Evolutionary conservation across 306 rosid species (phyloP).

Genomic region (Glycine latifolia): DNA sequence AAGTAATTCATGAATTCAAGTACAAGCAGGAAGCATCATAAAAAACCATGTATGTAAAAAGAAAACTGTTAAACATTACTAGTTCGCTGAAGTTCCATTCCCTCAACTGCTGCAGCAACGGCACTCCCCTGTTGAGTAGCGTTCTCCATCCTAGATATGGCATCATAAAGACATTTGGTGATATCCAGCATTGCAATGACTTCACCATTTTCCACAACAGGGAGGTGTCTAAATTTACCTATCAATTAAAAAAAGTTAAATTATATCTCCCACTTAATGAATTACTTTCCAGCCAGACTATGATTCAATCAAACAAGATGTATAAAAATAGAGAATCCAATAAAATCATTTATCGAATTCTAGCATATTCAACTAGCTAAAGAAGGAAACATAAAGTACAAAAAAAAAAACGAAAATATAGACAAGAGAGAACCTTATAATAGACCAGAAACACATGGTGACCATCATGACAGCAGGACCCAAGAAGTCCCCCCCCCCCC

Average conservation of each 20-base stretch:
- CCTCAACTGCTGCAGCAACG: slow-evolving; percentile 95
- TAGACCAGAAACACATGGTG: not conserved
- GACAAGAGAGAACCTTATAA: not conserved
- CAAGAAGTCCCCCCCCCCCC: not conserved
- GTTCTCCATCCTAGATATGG: slow-evolving; percentile 95
- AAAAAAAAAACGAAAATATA: not conserved
- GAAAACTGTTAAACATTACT: slow-evolving; percentile 51
- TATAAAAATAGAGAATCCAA: slow-evolving; percentile 1
- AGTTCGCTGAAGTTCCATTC: slow-evolving; percentile 82
- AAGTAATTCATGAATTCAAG: too few relatives aligned
- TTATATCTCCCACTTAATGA: slow-evolving; percentile 24
- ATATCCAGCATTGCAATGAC: slow-evolving; percentile 95
- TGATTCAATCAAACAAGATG: slow-evolving; percentile 25
- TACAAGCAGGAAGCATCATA: too few relatives aligned
- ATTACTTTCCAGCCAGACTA: slow-evolving; percentile 21
- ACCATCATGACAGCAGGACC: not conserved
- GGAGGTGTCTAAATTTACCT: slow-evolving; percentile 98
- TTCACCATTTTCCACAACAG: slow-evolving; percentile 97
- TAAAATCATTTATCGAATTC: slow-evolving; percentile 23
- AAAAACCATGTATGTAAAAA: slow-evolving; percentile 27
- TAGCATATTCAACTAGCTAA: slow-evolving; percentile 14
- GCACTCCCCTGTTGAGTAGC: slow-evolving; percentile 95
- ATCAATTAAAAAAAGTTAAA: slow-evolving; percentile 36
- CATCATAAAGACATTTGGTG: slow-evolving; percentile 94
- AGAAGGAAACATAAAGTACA: slow-evolving; percentile 6